Evolutionary conservation across 2,329 filamentous ascomycete genomes (phyloP), one percentile per base, ranked within the genome.

Genomic region (Mariannaea elegans): DNA sequence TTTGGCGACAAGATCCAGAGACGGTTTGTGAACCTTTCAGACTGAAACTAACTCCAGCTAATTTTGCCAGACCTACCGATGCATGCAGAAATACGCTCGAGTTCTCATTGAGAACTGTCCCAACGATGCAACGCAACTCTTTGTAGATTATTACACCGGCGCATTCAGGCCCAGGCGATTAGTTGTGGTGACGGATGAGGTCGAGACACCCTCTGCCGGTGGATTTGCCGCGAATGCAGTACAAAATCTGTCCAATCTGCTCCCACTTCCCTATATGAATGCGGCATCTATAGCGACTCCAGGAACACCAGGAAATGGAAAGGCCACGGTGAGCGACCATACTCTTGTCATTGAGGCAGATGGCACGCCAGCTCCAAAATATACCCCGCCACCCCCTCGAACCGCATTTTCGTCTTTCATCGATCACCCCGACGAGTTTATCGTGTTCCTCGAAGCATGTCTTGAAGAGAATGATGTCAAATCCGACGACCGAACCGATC

Each of bases 401-500:
- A 93, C 90, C 2, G 94, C 95, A 0, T 99, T 99, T 71, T 97
- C 95, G 2, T 94, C 92, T 0, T 99, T 99, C 71, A 94, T 99
- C 60, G 94, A 97, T 70, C 94, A 97, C 72, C 86, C 95, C 0
- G 87, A 94, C 58, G 89, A 97, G 71, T 98, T 99, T 69, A 94
- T 98, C 63, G 81, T 88, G 14, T 99, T 99, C 73, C 82, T 99
- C 0, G 94, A 99, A 76, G 93, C 93, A 5, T 94, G 94, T 61
- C 85, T 97, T 5, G 81, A 88, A 48, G 89, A 93, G 58, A 82
- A 88, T 18, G 84, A 85, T 19, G 77, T 97, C n/a, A 87, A 87
- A 18, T 83, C 91, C 32, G 84, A 87, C 8, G 91, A 97, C 72
- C 91, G 88, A 64, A 86, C 90, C 2, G 96, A 99, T 74, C 83